Base-by-base conservation (phyloP, 441 rosid genomes). In the Gossypium schwendimanii region DNA sequence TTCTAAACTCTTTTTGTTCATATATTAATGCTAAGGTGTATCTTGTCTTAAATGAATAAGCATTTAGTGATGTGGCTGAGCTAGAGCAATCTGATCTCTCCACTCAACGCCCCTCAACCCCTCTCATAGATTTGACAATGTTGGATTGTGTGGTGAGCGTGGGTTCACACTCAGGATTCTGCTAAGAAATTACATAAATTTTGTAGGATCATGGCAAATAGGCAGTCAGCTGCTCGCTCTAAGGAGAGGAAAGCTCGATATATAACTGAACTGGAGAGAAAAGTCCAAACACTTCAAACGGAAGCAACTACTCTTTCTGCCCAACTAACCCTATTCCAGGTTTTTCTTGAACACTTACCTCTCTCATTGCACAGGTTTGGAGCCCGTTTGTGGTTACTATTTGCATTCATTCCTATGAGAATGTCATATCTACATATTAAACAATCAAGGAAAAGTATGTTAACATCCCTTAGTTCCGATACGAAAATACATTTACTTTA, bases 271-370 rank as follows among this genome's bases (percentile, higher is more conserved):
- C 90, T 94, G 9, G 96, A 91, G 85, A 83, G 88, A 73, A 94
- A 90, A 83, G 96, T 91, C 20, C 94, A 91, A 71, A 87, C 93
- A 50, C 90, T 93, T 79, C 92, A 93, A 80, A 90, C 96, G 31
- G 96, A 94, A 86, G 92, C 97, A 67, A 91, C 96, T 63, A 90
- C 97, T 24, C 91, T 91, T 52, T 88, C 91, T 79, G 94, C 98
- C 24, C 94, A 90, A 74, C 87, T 94, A 23, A 87, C 95, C 58
- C 75, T 88, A 63, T 92, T 90, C 75, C 97, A 92, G 91, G 97
- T 91, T 69, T 65, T 55, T 15, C 18, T 36, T 63, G 12, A 55
- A 52, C 41, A 26, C 23, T 71, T 12, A 10, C 2, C 50, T 18
- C 3, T 36, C 28, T 52, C 17, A 14, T 53, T 72, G 70, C 63